Conservation (phyloP, 768 basidiomycete genomes). For the Hebeloma cylindrosporum region DNA sequence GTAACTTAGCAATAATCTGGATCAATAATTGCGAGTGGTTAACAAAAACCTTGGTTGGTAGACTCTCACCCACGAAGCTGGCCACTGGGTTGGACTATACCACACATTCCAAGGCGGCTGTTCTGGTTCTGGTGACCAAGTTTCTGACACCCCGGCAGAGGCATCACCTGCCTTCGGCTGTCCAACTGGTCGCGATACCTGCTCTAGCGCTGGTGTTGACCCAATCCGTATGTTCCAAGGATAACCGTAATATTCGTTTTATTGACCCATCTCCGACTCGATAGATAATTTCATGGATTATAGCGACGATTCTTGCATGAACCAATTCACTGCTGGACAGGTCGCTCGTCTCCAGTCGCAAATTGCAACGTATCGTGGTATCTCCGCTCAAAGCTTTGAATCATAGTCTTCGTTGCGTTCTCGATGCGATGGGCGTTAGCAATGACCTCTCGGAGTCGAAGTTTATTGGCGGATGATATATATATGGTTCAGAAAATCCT, state of each 20-base stretch:
- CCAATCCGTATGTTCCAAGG: conserved; percentile 38
- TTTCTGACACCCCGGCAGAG: conserved; percentile 50
- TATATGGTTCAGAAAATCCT: too few species aligned
- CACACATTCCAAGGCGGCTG: conserved; percentile 60
- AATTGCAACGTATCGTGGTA: conserved; percentile 44
- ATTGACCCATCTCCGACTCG: background rate
- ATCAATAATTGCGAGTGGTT: background rate
- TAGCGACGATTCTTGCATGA: conserved; percentile 51
- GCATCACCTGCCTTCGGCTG: conserved; percentile 43
- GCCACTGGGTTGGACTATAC: conserved; percentile 62
- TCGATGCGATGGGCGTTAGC: too few species aligned
- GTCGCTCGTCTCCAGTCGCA: conserved; percentile 39
- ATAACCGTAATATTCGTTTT: background rate
- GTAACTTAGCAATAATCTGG: too few species aligned
- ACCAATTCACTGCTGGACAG: conserved; percentile 48
- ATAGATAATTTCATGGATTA: conserved; percentile 57
- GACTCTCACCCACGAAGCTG: conserved; percentile 56
- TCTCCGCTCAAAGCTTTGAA: conserved; percentile 15
- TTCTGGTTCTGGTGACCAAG: conserved; percentile 38
- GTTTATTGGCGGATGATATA: too few species aligned
- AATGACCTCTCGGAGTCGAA: too few species aligned
- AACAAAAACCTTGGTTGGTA: background rate
- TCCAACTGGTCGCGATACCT: conserved; percentile 37
- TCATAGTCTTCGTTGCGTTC: background rate
- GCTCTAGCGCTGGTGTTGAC: conserved; percentile 40